Evolutionary conservation across 2,329 filamentous ascomycete species (phyloP), one percentile per base, ranked within the genome.

Genomic region (Seiridium unicorne): DNA sequence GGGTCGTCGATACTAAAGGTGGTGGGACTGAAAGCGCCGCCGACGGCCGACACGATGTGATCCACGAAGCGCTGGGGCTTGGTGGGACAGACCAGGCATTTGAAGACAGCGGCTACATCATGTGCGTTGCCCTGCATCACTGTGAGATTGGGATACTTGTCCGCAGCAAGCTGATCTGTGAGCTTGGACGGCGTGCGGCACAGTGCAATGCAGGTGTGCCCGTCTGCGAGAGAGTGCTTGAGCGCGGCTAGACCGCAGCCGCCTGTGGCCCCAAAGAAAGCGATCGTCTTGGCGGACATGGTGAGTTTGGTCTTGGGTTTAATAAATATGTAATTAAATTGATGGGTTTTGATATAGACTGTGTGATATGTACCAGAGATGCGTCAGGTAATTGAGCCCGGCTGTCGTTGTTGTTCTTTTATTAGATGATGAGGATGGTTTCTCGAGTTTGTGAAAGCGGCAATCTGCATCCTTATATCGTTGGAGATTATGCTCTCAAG

Each of bases 251-350:
- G 76, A 57, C 77, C 81, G 62, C 75, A 75, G 53, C 83, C 83
- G 40, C 77, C 78, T 31, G 79, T 84, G 47, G 82, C 80, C 61
- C 84, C 84, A 57, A 85, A 75, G 73, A 86, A 83, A 49, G 79
- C 75, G 59, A 84, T 69, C 3, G 79, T 77, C 62, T 79, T 76
- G 6, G 44, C 26, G 47, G 48, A 36, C 48, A 51, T 51, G 18
- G 26, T 51, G 18, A 32, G 31, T n/a, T n/a, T n/a, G n/a, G n/a
- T n/a, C n/a, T n/a, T n/a, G n/a, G n/a, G n/a, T n/a, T n/a, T n/a
- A n/a, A n/a, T n/a, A n/a, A n/a, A n/a, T n/a, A n/a, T n/a, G n/a
- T n/a, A n/a, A n/a, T n/a, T n/a, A n/a, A n/a, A n/a, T n/a, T n/a
- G n/a, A n/a, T n/a, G n/a, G n/a, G n/a, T n/a, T n/a, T n/a, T n/a